Evolutionary conservation across 2,329 filamentous ascomycete genomes (phyloP).

Genomic region (Botrytis elliptica): DNA sequence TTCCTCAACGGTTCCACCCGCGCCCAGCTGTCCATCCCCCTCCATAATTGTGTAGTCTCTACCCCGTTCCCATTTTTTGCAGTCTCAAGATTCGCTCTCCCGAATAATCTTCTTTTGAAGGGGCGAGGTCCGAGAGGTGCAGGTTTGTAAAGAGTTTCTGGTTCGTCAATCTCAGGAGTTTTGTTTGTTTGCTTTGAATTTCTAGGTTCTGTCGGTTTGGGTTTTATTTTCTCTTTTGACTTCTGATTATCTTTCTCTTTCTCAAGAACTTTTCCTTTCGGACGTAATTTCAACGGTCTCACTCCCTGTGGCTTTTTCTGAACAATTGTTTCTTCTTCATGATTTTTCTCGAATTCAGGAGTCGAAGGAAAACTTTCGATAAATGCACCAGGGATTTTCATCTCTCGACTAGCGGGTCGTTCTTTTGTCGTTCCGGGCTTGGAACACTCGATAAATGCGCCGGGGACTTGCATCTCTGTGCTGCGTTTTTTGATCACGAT

Average conservation of each 20-base stretch:
- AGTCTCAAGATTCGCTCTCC: not conserved
- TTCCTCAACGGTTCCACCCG: conserved; percentile 24
- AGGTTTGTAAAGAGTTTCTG: not conserved
- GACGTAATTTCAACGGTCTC: not conserved
- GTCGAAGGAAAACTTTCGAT: conserved; percentile 23
- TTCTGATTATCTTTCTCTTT: not conserved
- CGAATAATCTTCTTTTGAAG: conserved; percentile 8
- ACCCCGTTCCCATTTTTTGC: not conserved
- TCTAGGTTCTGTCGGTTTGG: not conserved
- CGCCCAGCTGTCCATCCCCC: not conserved
- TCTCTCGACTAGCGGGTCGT: conserved; percentile 17
- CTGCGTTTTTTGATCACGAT: conserved; percentile 12
- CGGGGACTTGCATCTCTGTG: conserved; percentile 12
- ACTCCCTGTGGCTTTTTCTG: not conserved
- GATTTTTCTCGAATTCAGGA: conserved; percentile 19
- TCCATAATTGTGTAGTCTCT: conserved; percentile 6
- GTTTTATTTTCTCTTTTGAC: not conserved
- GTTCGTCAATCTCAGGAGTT: not conserved
- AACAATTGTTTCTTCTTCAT: conserved; percentile 25
- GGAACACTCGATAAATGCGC: conserved; percentile 4
- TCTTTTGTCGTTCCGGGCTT: not conserved
- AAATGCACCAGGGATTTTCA: conserved; percentile 29
- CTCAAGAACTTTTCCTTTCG: not conserved
- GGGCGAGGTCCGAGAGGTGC: conserved; percentile 7
- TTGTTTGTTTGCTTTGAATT: not conserved